Conservation (phyloP, 2,329 filamentous ascomycete species). For the Fusarium tricinctum region DNA sequence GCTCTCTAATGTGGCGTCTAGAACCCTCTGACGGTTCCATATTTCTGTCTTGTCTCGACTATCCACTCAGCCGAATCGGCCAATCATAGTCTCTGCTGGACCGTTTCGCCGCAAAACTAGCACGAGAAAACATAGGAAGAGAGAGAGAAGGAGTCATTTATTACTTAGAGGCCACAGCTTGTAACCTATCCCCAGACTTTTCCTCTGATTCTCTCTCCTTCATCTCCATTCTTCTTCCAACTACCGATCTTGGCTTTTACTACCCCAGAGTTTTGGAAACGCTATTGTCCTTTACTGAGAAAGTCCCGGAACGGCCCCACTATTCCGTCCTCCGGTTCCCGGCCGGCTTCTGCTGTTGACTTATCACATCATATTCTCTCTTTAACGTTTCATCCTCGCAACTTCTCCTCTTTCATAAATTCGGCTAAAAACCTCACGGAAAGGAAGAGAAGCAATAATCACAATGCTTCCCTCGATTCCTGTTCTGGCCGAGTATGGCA, state of each 20-base stretch:
- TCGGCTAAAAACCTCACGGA: background rate
- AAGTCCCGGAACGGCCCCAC: slow-evolving; percentile 45
- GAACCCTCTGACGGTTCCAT: slow-evolving; percentile 33
- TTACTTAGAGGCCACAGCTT: slow-evolving; percentile 19
- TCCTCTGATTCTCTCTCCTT: slow-evolving; percentile 9
- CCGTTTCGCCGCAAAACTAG: slow-evolving; percentile 45
- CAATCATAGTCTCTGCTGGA: slow-evolving; percentile 44
- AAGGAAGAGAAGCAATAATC: background rate
- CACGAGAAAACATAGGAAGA: slow-evolving; percentile 34
- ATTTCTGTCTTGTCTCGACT: slow-evolving; percentile 22
- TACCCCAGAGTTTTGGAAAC: slow-evolving; percentile 19
- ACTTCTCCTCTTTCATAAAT: slow-evolving; percentile 13
- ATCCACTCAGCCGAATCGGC: slow-evolving; percentile 48
- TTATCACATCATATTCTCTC: slow-evolving; percentile 12
- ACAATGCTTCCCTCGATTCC: slow-evolving; percentile 72
- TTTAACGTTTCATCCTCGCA: slow-evolving; percentile 4
- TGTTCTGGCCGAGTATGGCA: slow-evolving; percentile 80
- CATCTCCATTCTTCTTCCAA: slow-evolving; percentile 11
- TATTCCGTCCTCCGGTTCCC: slow-evolving; percentile 36
- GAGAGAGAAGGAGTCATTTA: slow-evolving; percentile 39
- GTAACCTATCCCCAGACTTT: slow-evolving; percentile 20
- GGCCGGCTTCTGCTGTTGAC: slow-evolving; percentile 32
- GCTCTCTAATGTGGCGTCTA: slow-evolving; percentile 14
- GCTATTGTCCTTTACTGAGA: slow-evolving; percentile 8
- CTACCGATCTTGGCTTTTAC: slow-evolving; percentile 21